Evolutionary conservation across 768 basidiomycete genomes (phyloP), one percentile per base, ranked within the genome.

Genomic region (Floccularia luteovirens): DNA sequence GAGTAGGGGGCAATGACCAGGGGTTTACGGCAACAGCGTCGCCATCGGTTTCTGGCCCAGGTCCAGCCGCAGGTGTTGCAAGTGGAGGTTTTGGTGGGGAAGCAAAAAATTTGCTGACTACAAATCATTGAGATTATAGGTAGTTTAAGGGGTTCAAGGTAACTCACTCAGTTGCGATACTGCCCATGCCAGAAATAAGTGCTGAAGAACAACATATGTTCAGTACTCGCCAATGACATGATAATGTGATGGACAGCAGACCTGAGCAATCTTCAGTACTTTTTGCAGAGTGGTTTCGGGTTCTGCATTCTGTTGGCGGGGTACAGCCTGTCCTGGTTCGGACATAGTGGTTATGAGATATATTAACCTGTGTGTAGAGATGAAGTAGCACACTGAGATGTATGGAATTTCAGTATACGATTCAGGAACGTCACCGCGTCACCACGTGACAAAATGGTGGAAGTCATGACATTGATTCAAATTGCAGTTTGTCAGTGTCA

Each of bases 151-250:
- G 14, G 14, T 20, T 32, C 14, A 30, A 24, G 13, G 24, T 38
- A 21, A 53, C 75, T 31, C 44, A 82, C 83, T 74, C 31, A 86
- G 52, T 56, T 86, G 82, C 30, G 77, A 71, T 31, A 83, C 51
- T n/a, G 67, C 70, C 66, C 73, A 87, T 43, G 82, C 62, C 38
- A 88, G 46, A 31, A 87, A 59, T 16, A 77, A 57, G 86, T 86
- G 83, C 85, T 88, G 36, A 42, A 35, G 28, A 36, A 10, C 14
- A 17, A 11, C 10, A 24, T 20, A 11, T 6, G 10, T 8, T 28
- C 27, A 28, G 22, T 37, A 20, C 10, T 20, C 5, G 8, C 11
- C 14, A 11, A 11, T 37, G 10, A 17, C 13, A 10, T 37, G 8
- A 10, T 24, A 8, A 5, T 11, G 11, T 8, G 7, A 45, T 4